A percentile compares a stretch with the other conserved stretches of the same genome.
These are phyloP conservation scores for Emiliania huxleyi DNA, from an alignment of 78 protist species.

Conservation along the genomic window DNA sequence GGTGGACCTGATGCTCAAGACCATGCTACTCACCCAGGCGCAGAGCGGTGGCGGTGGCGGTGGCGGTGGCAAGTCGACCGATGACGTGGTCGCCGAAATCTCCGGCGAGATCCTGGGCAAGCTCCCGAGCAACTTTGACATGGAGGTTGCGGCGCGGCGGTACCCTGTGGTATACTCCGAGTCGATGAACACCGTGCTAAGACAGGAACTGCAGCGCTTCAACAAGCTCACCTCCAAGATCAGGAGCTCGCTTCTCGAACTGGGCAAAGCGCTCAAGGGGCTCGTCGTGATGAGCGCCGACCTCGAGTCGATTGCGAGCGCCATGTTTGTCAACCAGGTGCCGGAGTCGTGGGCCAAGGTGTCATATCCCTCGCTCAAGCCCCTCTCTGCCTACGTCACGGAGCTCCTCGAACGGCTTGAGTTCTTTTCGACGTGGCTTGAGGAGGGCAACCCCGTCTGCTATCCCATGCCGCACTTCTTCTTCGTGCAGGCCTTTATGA, in stretches of 20 bases:
- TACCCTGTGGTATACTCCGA: conserved; percentile 59
- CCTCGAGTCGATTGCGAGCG: conserved; percentile 52
- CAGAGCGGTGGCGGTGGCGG: conserved; percentile 1
- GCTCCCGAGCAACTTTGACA: conserved; percentile 62
- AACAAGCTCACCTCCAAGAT: conserved; percentile 43
- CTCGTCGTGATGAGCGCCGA: conserved; percentile 69
- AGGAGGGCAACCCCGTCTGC: conserved; percentile 59
- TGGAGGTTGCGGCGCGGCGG: conserved; percentile 31
- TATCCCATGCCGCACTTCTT: conserved; percentile 81
- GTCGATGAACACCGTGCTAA: conserved; percentile 70
- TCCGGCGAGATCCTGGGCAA: conserved; percentile 46
- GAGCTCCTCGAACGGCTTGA: conserved; percentile 56
- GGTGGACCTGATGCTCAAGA: conserved; percentile 26
- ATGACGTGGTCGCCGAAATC: conserved; percentile 18
- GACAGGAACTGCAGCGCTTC: conserved; percentile 68
- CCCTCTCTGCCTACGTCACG: conserved; percentile 53
- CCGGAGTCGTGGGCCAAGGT: conserved; percentile 55
- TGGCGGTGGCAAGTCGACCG: not conserved
- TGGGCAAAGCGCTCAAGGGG: conserved; percentile 70
- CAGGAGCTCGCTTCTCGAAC: conserved; percentile 34
- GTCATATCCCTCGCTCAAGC: conserved; percentile 69
- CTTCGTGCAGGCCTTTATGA: conserved; percentile 87
- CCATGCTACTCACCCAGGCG: conserved; percentile 35
- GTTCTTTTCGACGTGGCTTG: conserved; percentile 65
- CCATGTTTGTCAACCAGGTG: conserved; percentile 22